phyloP scores from a whole-genome alignment of 2,329 filamentous ascomycete genomes.

The Aspergillus ustus region DNA sequence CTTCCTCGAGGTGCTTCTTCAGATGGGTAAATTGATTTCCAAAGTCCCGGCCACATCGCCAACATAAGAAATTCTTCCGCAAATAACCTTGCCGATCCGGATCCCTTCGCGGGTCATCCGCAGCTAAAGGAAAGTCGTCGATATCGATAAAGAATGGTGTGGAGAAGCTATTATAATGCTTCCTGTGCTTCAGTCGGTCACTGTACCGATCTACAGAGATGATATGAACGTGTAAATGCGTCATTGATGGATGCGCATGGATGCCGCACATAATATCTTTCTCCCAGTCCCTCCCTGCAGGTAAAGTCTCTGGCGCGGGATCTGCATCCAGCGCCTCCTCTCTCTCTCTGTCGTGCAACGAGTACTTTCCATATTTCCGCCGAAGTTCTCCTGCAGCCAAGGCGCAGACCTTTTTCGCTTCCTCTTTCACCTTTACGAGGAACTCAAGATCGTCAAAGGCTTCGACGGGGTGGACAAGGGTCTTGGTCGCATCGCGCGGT shows the following conservation, averaged over 20 bases:
- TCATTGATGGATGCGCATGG: slow-evolving; percentile 90
- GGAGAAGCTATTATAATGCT: slow-evolving; percentile 91
- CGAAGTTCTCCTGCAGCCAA: slow-evolving; percentile 77
- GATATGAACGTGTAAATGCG: slow-evolving; percentile 87
- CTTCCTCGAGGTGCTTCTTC: slow-evolving; percentile 74
- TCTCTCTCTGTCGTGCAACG: slow-evolving; percentile 65
- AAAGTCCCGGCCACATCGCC: slow-evolving; percentile 79
- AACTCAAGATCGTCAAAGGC: slow-evolving; percentile 75
- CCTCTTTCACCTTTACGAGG: slow-evolving; percentile 64
- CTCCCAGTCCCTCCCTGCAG: slow-evolving; percentile 77
- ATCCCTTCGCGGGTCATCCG: slow-evolving; percentile 66
- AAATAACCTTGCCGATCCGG: slow-evolving; percentile 64
- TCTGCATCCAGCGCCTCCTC: slow-evolving; percentile 68
- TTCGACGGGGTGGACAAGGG: slow-evolving; percentile 72
- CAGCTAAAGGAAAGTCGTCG: slow-evolving; percentile 75
- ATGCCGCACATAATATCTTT: slow-evolving; percentile 76
- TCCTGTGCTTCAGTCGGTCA: slow-evolving; percentile 72
- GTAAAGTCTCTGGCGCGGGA: slow-evolving; percentile 56
- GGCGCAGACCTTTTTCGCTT: slow-evolving; percentile 63
- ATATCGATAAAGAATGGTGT: slow-evolving; percentile 82
- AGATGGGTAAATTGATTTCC: slow-evolving; percentile 73
- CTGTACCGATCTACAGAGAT: slow-evolving; percentile 79
- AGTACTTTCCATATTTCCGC: slow-evolving; percentile 67
- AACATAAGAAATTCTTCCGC: slow-evolving; percentile 72
- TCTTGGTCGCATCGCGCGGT: slow-evolving; percentile 68